Evolutionary conservation across 352 stramenopile species (phyloP), one percentile per base, ranked within the genome.

Genomic region (Peronospora destructor): DNA sequence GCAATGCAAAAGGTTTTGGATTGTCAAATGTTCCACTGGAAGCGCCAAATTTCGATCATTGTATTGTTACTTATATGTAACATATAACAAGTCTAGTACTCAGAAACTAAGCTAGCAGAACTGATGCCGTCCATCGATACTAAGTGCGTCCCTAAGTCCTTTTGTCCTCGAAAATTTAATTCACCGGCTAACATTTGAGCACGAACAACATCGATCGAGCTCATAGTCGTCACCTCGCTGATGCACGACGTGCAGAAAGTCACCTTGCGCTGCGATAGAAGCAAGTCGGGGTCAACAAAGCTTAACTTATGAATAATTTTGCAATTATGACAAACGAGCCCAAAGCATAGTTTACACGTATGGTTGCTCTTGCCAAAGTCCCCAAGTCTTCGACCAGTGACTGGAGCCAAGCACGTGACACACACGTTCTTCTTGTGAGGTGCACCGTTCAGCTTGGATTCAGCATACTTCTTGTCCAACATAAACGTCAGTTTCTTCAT

Each of bases 401-500:
- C 56, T n/a, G 51, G 49, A 11, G 53, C 37, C 0, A 49, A 53
- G 34, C 62, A 66, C 14, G 59, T 73, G 13, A 68, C 64, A n/a
- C 67, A 68, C 3, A 54, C 28, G 11, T 42, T 45, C 12, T 69
- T 63, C 23, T 30, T 48, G 25, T 52, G 54, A 0, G 57, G 48
- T 9, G 43, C 41, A 7, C 53, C 51, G n/a, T 62, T 49, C 34
- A 55, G 32, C 26, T 63, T 57, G 30, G 47, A 63, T n/a, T 67
- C 60, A 10, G 48, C 38, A 7, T 67, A 64, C 3, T 53, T 54
- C 13, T 71, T 73, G 38, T 65, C 63, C 14, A 66, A 45, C 58
- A 66, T 58, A 19, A 66, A 77, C n/a, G 54, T 46, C 16, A 73
- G 49, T 34, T 73, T 73, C 42, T 68, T 67, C 47, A 73, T 64